Base-by-base conservation (phyloP, 306 rosid species). In the Glycyrrhiza uralensis region DNA sequence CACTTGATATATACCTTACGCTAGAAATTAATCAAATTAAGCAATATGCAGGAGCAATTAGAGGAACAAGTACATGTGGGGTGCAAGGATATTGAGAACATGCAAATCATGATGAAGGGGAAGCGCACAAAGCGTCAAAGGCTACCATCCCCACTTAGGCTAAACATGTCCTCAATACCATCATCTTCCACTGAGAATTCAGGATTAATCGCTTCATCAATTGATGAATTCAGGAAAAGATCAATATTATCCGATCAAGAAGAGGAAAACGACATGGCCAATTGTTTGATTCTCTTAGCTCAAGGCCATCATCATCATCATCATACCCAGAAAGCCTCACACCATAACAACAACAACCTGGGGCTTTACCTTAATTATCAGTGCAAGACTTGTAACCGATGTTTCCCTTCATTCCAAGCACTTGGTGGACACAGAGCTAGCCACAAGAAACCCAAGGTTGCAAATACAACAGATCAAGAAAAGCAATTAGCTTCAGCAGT, bases 351-450 rank as follows among this genome's bases (percentile, higher is more conserved):
- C 5, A 29, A 13, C 47, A 23, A 65, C 0, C 20, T 26, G 15
- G 71, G 66, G 76, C 6, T 61, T 6, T 66, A 51, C 45, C 59
- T 79, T n/a, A n/a, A n/a, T 29, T 90, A 88, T 7, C 82, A 88
- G 77, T 93, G 97, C 78, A 90, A 90, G 78, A 93, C 98, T 5
- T 93, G 98, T 56, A 73, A 87, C 66, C 70, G 92, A 2, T 75
- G 90, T 74, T 90, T 93, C 58, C 75, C 85, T 29, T 90, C 97
- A 2, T 93, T 90, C 50, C 96, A 87, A 83, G 98, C 98, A 0
- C 87, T 93, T 0, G 98, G 98, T 1, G 98, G 98, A 8, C 98
- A 93, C 63, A 76, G 93, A 76, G 93, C 97, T 4, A 90, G 96
- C 66, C 97, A 93, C 86, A 93, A 87, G 86, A 93, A 83, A 52